A percentile compares a stretch with the other conserved stretches of the same genome.
Conservation (phyloP, 2,329 filamentous ascomycete genomes). For the Alternaria metachromatica region DNA sequence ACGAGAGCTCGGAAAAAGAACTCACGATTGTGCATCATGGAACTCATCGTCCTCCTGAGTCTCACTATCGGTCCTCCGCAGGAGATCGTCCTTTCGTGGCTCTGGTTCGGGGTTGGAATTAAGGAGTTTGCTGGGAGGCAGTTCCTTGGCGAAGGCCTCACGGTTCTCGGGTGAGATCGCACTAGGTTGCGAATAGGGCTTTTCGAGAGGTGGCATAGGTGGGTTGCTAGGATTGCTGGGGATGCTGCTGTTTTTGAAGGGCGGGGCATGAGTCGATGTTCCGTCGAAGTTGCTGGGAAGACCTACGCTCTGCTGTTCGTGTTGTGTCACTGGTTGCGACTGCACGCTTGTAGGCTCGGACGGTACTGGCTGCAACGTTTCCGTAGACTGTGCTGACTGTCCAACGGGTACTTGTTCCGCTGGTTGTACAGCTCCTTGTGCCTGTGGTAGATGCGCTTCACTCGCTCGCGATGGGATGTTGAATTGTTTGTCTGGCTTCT, state of each 20-base stretch:
- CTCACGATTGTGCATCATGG: slow-evolving; percentile 54
- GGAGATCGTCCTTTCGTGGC: slow-evolving; percentile 17
- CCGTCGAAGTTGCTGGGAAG: slow-evolving; percentile 63
- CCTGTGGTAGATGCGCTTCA: slow-evolving; percentile 25
- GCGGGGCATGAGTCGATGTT: slow-evolving; percentile 40
- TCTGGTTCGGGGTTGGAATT: slow-evolving; percentile 31
- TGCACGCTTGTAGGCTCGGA: slow-evolving; percentile 5
- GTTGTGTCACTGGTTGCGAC: slow-evolving; percentile 8
- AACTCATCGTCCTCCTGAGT: slow-evolving; percentile 56
- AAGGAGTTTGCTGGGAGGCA: slow-evolving; percentile 37
- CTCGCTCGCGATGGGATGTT: slow-evolving; percentile 62
- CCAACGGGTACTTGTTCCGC: slow-evolving; percentile 5
- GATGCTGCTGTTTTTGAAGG: slow-evolving; percentile 10
- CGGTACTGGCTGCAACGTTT: slow-evolving; percentile 8
- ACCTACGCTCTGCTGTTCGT: slow-evolving; percentile 52
- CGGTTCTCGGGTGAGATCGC: slow-evolving; percentile 11
- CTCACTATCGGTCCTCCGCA: slow-evolving; percentile 51
- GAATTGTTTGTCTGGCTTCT: slow-evolving; percentile 63
- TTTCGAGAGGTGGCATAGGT: slow-evolving; percentile 11
- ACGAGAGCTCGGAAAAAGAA: not conserved
- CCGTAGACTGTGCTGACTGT: slow-evolving; percentile 12
- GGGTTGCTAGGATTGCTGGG: slow-evolving; percentile 10
- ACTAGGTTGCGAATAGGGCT: slow-evolving; percentile 8
- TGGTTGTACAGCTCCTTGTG: slow-evolving; percentile 9
- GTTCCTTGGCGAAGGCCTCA: slow-evolving; percentile 21